phyloP scores from a whole-genome alignment of 148 eudicot species.

The Spergularia marina region DNA sequence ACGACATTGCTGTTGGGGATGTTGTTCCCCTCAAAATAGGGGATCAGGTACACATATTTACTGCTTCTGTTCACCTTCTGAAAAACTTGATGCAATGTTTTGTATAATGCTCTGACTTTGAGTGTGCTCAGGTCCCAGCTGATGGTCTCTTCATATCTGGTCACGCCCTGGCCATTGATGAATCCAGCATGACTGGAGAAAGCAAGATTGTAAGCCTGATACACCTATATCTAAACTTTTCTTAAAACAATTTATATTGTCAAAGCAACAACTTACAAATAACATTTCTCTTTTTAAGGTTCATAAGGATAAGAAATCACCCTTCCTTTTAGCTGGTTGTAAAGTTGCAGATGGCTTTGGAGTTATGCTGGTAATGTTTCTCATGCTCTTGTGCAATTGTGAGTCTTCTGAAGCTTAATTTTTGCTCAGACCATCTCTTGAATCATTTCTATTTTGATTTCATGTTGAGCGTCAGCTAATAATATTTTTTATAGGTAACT shows the following conservation, averaged over 20 bases:
- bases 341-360: slow-evolving; percentile 96
- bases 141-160: slow-evolving; percentile 77
- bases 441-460: not conserved
- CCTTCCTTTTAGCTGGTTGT: slow-evolving; percentile 87
- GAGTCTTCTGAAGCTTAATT: not conserved
- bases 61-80: not conserved
- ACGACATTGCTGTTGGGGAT: slow-evolving; percentile 87
- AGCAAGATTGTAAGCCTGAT: slow-evolving; percentile 84
- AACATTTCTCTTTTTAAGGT: slow-evolving; percentile 40
- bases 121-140: slow-evolving; percentile 63
- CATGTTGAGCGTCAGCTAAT: slow-evolving; percentile 5
- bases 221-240: slow-evolving; percentile 9
- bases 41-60: slow-evolving; percentile 59
- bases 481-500: slow-evolving; percentile 54
- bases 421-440: not conserved
- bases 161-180: slow-evolving; percentile 82
- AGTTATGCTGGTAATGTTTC: slow-evolving; percentile 70
- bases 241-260: not conserved
- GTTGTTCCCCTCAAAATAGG: slow-evolving; percentile 89
- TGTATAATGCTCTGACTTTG: slow-evolving; percentile 7
- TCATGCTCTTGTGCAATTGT: not conserved
- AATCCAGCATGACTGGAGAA: slow-evolving; percentile 99
- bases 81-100: not conserved
- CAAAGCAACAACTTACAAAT: slow-evolving; percentile 20
- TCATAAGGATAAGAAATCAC: slow-evolving; percentile 63